Evolutionary conservation across 306 rosid genomes (phyloP), one percentile per base, ranked within the genome.

Genomic region (Prunus armeniaca): DNA sequence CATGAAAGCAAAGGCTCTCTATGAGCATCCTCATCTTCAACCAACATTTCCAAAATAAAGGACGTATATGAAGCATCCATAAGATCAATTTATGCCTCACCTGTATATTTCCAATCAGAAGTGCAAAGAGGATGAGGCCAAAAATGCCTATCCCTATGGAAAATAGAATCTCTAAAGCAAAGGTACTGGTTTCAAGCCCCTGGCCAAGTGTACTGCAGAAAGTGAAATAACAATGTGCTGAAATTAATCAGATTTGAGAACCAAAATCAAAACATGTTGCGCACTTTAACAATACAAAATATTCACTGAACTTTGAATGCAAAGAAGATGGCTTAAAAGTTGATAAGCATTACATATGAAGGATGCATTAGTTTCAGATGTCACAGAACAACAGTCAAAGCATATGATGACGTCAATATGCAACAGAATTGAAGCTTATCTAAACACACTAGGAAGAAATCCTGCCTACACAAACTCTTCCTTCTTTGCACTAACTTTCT

Each of bases 31-130:
- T 54, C 49, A 18, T 19, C 22, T 14, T 10, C 27, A 57, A 27
- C 18, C 22, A 38, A 27, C 7, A 50, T 34, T 56, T 22, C 20
- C 41, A 20, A 22, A 71, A n/a, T 32, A 32, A 50, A 30, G 30
- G 12, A 75, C 25, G 9, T 38, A n/a, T 27, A n/a, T 12, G 32
- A 57, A 43, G 30, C n/a, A 38, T 41, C 45, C 17, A 52, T 5
- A 55, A 61, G 3, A 47, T 34, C 28, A 71, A 45, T 12, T 9
- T 3, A 22, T 41, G 67, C 58, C 64, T 86, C 74, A 89, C 96
- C 92, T 94, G 98, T 87, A 94, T 90, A 84, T 94, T 94, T 80
- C 97, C 96, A n/a, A 89, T 90, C 68, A 94, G 84, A 82, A 95
- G 93, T 20, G 97, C 86, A 78, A 95, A 92, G 52, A 92, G 96